These are phyloP conservation scores for Micromonas commoda DNA, from an alignment of 139 green algal genomes.

Conservation along the genomic window DNA sequence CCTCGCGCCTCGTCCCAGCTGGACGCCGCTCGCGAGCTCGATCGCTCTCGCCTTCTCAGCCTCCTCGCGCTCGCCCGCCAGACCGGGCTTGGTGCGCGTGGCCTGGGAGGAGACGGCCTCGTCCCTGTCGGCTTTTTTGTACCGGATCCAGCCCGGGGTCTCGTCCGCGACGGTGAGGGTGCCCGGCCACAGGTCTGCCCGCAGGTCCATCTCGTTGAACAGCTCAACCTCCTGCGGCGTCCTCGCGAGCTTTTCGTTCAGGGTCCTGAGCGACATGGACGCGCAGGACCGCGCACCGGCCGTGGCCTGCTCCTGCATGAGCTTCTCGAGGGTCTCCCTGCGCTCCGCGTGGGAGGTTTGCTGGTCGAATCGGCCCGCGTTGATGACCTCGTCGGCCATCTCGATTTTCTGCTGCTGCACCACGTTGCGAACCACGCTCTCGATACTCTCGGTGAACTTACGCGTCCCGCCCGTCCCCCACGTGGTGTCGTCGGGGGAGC, in stretches of 20 bases:
- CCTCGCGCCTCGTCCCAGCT: background rate
- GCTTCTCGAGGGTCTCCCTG: conserved; percentile 22
- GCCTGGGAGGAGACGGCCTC: background rate
- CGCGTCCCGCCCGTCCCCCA: background rate
- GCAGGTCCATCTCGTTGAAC: conserved; percentile 29
- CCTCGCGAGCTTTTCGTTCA: conserved; percentile 27
- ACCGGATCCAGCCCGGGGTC: conserved; percentile 10
- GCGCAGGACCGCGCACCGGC: background rate
- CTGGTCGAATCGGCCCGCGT: conserved; percentile 77
- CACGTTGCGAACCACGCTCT: conserved; percentile 88
- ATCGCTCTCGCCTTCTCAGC: background rate
- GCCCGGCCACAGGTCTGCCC: background rate
- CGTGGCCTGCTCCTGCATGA: background rate
- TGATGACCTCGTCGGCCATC: conserved; percentile 88
- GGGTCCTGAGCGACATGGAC: background rate
- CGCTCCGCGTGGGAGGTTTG: conserved; percentile 81
- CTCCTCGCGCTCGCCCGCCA: background rate
- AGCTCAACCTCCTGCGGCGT: conserved; percentile 18
- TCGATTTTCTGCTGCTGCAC: conserved; percentile 98
- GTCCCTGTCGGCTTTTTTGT: background rate
- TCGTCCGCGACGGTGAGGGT: background rate
- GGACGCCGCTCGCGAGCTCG: background rate
- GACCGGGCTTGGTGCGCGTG: background rate
- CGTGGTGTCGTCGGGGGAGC: conserved; percentile 4
- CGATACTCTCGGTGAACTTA: conserved; percentile 78